These are phyloP conservation scores for Pichia sp. DNA, from an alignment of 1,139 yeast genomes.

Conservation along the genomic window DNA sequence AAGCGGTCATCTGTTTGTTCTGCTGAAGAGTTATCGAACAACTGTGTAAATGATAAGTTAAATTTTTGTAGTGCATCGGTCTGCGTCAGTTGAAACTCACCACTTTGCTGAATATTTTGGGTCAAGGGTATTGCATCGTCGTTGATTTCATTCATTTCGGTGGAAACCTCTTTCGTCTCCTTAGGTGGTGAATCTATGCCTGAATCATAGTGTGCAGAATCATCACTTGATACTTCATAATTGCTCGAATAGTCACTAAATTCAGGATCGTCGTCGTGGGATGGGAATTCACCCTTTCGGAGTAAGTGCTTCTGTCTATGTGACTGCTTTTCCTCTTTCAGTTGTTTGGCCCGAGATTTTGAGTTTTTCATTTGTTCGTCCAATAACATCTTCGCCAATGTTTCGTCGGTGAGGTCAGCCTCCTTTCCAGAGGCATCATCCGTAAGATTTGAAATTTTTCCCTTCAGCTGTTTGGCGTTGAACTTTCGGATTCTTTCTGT, in stretches of 20 bases:
- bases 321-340: slow-evolving; percentile 14
- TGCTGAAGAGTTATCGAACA: slow-evolving; percentile 24
- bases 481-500: slow-evolving; percentile 16
- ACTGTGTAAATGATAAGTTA: slow-evolving; percentile 19
- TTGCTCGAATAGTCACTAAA: slow-evolving; percentile 18
- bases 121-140: slow-evolving; percentile 15
- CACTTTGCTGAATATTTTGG: slow-evolving; percentile 1
- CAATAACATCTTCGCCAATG: slow-evolving; percentile 22
- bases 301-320: slow-evolving; percentile 12
- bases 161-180: not conserved
- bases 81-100: slow-evolving; percentile 13
- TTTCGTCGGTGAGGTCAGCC: slow-evolving; percentile 17
- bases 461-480: slow-evolving; percentile 21
- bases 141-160: slow-evolving; percentile 5
- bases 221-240: slow-evolving; percentile 11
- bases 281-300: slow-evolving; percentile 18
- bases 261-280: slow-evolving; percentile 22
- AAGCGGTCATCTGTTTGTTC: slow-evolving; percentile 17
- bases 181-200: not conserved
- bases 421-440: slow-evolving; percentile 15
- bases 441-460: slow-evolving; percentile 16
- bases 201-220: not conserved
- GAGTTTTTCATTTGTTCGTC: slow-evolving; percentile 21
- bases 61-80: slow-evolving; percentile 16
- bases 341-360: slow-evolving; percentile 17